Evolutionary conservation across 225 moss, liverwort and hornwort species (phyloP).

Genomic region (Antitrichia curtipendula): DNA sequence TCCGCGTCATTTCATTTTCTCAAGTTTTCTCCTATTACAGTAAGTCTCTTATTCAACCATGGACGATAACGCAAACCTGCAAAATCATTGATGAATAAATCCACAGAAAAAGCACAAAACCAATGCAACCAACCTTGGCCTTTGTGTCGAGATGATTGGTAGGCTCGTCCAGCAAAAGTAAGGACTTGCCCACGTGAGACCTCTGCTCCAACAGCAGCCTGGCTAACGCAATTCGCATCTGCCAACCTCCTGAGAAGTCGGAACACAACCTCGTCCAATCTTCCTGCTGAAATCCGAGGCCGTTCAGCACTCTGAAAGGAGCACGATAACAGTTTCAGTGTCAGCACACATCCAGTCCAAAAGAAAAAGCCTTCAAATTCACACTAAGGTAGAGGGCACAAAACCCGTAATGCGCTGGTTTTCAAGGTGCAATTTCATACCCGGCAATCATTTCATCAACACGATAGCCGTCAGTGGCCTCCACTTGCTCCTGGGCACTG

Average conservation of each 20-base stretch:
- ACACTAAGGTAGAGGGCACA: background rate
- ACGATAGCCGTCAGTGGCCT: conserved; percentile 84
- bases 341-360: background rate
- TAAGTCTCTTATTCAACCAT: background rate
- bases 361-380: background rate
- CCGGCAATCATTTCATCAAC: conserved; percentile 95
- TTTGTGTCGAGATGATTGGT: conserved; percentile 92
- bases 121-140: conserved; percentile 57
- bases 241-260: conserved; percentile 99
- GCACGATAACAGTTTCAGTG: background rate
- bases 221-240: conserved; percentile 96
- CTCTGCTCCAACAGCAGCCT: conserved; percentile 80
- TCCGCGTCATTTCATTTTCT: background rate
- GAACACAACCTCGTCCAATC: conserved; percentile 82
- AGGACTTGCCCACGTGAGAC: conserved; percentile 72
- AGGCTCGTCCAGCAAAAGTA: conserved; percentile 91
- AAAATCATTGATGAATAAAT: background rate
- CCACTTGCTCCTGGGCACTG: conserved; percentile 80
- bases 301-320: conserved; percentile 71
- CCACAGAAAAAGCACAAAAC: background rate
- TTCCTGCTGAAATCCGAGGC: conserved; percentile 83
- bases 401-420: background rate
- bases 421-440: conserved; percentile 8
- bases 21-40: background rate
- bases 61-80: background rate